Conservation (phyloP, 2,329 filamentous ascomycete genomes). For the Mariannaea elegans region DNA sequence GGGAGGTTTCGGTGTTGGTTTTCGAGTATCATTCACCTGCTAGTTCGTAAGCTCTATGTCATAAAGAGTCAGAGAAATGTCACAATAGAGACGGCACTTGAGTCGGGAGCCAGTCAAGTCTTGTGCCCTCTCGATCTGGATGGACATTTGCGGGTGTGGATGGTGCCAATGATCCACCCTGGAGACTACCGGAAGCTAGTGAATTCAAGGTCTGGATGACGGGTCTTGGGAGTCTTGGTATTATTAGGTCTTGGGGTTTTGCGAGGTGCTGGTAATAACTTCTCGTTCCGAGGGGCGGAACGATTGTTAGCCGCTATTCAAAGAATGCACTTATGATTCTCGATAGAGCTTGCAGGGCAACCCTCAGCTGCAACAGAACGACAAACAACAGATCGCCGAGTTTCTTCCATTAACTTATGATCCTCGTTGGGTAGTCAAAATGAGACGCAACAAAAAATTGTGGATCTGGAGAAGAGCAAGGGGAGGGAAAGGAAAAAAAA, state of each 20-base stretch:
- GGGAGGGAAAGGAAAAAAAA: neutral
- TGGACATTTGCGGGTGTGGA: conserved; percentile 24
- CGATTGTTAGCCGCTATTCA: too few species aligned
- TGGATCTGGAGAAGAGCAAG: too few species aligned
- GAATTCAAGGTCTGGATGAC: conserved; percentile 24
- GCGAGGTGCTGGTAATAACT: too few species aligned
- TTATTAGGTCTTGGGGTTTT: too few species aligned
- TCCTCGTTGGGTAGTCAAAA: neutral
- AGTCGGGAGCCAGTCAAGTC: neutral
- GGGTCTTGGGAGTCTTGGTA: too few species aligned
- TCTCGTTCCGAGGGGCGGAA: too few species aligned
- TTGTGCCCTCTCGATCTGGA: conserved; percentile 16
- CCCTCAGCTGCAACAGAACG: too few species aligned
- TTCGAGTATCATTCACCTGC: neutral
- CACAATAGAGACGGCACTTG: neutral
- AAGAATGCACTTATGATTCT: too few species aligned
- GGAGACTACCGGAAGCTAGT: conserved; percentile 27
- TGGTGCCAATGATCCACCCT: conserved; percentile 7
- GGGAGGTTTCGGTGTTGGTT: neutral
- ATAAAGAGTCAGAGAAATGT: neutral
- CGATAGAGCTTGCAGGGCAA: too few species aligned
- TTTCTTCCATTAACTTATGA: too few species aligned
- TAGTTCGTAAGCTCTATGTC: neutral
- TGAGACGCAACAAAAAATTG: neutral
- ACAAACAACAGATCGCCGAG: too few species aligned